Conservation (phyloP, 192 early-diverging fungal species). For the Phlyctochytrium planicorne region DNA sequence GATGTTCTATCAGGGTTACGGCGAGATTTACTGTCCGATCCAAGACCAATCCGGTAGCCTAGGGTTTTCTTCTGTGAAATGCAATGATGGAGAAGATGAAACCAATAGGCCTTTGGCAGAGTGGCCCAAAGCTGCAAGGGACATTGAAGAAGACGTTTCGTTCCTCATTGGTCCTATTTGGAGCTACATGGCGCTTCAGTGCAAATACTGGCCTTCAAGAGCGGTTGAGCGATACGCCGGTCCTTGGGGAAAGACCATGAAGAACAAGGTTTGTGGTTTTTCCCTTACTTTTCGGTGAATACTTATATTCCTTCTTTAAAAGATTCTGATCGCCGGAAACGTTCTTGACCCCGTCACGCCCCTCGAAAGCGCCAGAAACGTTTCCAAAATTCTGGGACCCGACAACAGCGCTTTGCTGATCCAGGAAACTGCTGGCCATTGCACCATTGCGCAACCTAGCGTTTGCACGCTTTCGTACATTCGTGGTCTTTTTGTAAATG, state of each 20-base stretch:
- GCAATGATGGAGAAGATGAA: slow-evolving; percentile 10
- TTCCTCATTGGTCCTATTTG: background rate
- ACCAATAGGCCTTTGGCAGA: background rate
- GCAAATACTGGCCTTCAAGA: slow-evolving; percentile 29
- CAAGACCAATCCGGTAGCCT: slow-evolving; percentile 5
- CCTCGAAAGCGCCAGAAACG: slow-evolving; percentile 24
- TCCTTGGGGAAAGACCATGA: slow-evolving; percentile 40
- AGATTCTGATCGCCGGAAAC: slow-evolving; percentile 37
- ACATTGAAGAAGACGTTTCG: background rate
- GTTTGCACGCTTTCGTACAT: slow-evolving; percentile 34
- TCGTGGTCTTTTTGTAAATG: slow-evolving; percentile 22
- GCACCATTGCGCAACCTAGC: slow-evolving; percentile 33
- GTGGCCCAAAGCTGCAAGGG: slow-evolving; percentile 1
- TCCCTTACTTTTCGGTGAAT: background rate
- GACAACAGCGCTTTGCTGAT: slow-evolving; percentile 28
- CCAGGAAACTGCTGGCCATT: slow-evolving; percentile 43
- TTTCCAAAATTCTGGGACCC: slow-evolving; percentile 7
- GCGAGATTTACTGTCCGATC: slow-evolving; percentile 2
- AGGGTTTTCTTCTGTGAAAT: slow-evolving; percentile 1
- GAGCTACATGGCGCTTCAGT: slow-evolving; percentile 9
- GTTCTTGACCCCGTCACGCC: slow-evolving; percentile 49
- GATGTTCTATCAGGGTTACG: background rate
- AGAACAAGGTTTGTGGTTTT: slow-evolving; percentile 16
- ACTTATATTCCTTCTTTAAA: background rate
- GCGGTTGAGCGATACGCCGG: slow-evolving; percentile 38